A percentile compares a stretch with the other conserved stretches of the same genome.
Conservation (phyloP, 2,329 filamentous ascomycete genomes). For the Ophiostoma triangulosporum region DNA sequence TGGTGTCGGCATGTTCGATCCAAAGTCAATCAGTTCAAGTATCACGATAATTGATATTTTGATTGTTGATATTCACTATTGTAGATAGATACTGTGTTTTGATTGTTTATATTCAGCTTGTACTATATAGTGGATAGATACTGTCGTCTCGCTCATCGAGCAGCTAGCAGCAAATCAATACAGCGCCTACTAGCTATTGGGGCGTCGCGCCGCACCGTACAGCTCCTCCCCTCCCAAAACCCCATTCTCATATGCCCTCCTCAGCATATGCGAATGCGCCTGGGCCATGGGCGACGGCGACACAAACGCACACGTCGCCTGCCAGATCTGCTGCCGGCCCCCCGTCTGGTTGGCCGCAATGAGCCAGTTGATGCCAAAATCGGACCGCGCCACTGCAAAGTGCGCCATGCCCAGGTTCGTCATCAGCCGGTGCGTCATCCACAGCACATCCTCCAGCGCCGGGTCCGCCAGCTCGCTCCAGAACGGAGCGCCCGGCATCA, state of each 20-base stretch:
- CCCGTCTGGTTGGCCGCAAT: neutral
- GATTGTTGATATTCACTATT: neutral
- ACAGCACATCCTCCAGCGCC: slow-evolving; percentile 16
- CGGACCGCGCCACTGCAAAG: neutral
- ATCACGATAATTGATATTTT: too few relatives aligned
- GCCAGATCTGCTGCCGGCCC: neutral
- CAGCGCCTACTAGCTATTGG: too few relatives aligned
- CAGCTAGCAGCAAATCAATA: too few relatives aligned
- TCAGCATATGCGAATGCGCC: neutral
- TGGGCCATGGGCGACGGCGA: neutral
- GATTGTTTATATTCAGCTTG: too few relatives aligned
- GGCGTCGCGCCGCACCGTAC: too few relatives aligned
- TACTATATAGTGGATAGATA: too few relatives aligned
- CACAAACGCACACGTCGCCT: neutral
- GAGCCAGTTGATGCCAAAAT: neutral
- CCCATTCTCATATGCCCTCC: neutral
- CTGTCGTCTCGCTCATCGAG: too few relatives aligned
- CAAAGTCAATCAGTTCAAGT: too few relatives aligned
- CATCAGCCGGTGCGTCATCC: slow-evolving; percentile 17
- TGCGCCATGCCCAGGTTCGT: slow-evolving; percentile 1
- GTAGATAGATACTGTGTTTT: too few relatives aligned
- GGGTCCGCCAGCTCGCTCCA: slow-evolving; percentile 17
- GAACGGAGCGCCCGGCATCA: slow-evolving; percentile 5
- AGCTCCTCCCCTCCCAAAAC: too few relatives aligned
- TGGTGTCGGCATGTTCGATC: neutral